Conservation (phyloP, 129 eudicot species). For the Silybum marianum region DNA sequence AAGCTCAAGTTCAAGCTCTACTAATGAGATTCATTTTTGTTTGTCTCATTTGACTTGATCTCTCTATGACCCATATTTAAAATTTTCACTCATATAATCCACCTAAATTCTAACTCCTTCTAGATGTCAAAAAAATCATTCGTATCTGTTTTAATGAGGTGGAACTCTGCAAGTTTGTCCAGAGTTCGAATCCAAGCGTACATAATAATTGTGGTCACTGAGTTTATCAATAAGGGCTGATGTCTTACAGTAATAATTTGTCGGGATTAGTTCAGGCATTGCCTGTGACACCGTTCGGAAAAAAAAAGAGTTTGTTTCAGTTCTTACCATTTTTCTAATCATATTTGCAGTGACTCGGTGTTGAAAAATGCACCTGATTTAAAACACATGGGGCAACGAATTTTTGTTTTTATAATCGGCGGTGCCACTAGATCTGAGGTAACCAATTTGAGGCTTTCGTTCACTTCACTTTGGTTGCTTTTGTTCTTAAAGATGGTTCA, state of each 20-base stretch:
- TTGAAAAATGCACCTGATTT: slow-evolving; percentile 55
- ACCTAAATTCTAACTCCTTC: neutral
- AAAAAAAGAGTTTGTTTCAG: neutral
- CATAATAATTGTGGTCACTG: too few species aligned
- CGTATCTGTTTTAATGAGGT: neutral
- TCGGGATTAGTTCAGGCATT: too few species aligned
- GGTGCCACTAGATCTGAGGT: slow-evolving; percentile 99
- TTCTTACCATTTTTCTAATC: slow-evolving; percentile 3
- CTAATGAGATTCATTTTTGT: neutral
- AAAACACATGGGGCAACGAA: slow-evolving; percentile 95
- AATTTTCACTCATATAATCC: neutral
- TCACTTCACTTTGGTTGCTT: slow-evolving; percentile 4
- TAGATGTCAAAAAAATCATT: slow-evolving; percentile 5
- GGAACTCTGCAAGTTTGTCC: neutral
- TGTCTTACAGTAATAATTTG: too few species aligned
- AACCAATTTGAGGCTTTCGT: neutral
- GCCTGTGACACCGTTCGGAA: too few species aligned
- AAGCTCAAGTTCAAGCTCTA: too few species aligned
- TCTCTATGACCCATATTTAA: neutral
- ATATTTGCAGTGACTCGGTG: slow-evolving; percentile 68
- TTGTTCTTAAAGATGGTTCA: neutral
- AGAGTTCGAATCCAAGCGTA: too few species aligned
- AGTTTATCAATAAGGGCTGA: too few species aligned
- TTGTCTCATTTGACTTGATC: neutral
- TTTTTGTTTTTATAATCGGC: slow-evolving; percentile 83